Conservation (phyloP, 768 basidiomycete genomes). For the Rhodotorula kratochvilovae region DNA sequence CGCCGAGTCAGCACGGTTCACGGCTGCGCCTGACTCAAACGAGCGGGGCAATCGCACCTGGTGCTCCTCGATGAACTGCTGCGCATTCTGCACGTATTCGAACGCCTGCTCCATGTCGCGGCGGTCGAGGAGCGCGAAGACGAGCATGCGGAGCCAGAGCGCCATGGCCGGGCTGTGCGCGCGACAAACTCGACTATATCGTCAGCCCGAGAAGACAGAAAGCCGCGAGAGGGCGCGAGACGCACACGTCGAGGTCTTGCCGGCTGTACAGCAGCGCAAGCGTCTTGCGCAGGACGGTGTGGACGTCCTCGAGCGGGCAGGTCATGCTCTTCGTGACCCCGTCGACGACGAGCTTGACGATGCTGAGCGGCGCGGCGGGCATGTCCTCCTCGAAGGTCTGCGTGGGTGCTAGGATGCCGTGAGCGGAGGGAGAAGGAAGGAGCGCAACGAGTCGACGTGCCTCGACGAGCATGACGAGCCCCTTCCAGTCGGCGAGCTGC, state of each 20-base stretch:
- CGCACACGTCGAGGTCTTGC: constrained; percentile 11
- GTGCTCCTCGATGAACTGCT: not conserved
- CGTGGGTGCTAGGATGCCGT: too few species aligned
- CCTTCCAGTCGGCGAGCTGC: not conserved
- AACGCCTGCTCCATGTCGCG: constrained; percentile 1
- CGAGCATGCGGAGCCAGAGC: constrained; percentile 9
- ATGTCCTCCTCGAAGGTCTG: not conserved
- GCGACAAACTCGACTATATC: not conserved
- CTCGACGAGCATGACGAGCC: not conserved
- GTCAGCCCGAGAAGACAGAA: not conserved
- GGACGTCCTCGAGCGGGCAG: not conserved
- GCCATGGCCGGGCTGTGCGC: not conserved
- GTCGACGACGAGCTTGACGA: constrained; percentile 11
- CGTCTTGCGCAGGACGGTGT: constrained; percentile 5
- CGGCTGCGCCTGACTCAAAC: not conserved
- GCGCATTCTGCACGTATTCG: constrained; percentile 13
- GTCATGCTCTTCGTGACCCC: not conserved
- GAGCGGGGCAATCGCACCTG: not conserved
- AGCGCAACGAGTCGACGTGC: accelerated
- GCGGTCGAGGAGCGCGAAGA: not conserved
- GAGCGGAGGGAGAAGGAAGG: too few species aligned
- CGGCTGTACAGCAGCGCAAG: constrained; percentile 3
- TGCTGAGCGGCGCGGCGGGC: not conserved
- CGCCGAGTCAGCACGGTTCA: not conserved
- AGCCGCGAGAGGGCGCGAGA: not conserved